Conservation (phyloP, 495 filamentous ascomycete genomes). For the Melanomma pulvis-pyrius region DNA sequence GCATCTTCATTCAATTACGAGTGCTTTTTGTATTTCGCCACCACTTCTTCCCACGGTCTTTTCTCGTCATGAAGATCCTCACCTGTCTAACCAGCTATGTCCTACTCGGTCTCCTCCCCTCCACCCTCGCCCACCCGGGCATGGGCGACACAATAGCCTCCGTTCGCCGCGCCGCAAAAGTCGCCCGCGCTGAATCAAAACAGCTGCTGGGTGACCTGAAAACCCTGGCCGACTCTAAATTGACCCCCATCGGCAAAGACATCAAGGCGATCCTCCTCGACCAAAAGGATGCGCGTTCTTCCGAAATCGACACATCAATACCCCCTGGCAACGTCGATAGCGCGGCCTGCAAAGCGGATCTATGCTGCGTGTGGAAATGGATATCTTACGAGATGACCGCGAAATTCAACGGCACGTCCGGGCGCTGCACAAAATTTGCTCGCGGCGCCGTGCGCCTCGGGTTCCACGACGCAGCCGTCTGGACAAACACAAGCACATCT, state of each 20-base stretch:
- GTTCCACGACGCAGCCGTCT: slow-evolving; percentile 43
- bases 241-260: slow-evolving; percentile 33
- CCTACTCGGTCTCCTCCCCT: slow-evolving; percentile 8
- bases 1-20: slow-evolving; percentile 2
- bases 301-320: slow-evolving; percentile 23
- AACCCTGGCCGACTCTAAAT: slow-evolving; percentile 24
- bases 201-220: slow-evolving; percentile 34
- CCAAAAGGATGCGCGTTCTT: slow-evolving; percentile 9
- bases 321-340: slow-evolving; percentile 29
- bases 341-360: slow-evolving; percentile 35
- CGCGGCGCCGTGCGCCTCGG: slow-evolving; percentile 38
- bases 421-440: slow-evolving; percentile 38
- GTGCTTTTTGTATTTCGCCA: neutral
- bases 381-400: slow-evolving; percentile 38
- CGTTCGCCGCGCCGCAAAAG: slow-evolving; percentile 7
- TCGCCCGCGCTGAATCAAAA: slow-evolving; percentile 20
- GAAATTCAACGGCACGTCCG: slow-evolving; percentile 36
- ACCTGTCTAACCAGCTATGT: slow-evolving; percentile 8
- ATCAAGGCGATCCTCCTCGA: slow-evolving; percentile 32
- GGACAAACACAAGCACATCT: slow-evolving; percentile 29
- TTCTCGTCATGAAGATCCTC: slow-evolving; percentile 21
- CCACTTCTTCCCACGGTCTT: neutral
- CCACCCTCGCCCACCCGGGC: slow-evolving; percentile 19
- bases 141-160: slow-evolving; percentile 10
- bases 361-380: slow-evolving; percentile 39